phyloP scores from a whole-genome alignment of 2,329 filamentous ascomycete species.

The Diaporthe sp. region DNA sequence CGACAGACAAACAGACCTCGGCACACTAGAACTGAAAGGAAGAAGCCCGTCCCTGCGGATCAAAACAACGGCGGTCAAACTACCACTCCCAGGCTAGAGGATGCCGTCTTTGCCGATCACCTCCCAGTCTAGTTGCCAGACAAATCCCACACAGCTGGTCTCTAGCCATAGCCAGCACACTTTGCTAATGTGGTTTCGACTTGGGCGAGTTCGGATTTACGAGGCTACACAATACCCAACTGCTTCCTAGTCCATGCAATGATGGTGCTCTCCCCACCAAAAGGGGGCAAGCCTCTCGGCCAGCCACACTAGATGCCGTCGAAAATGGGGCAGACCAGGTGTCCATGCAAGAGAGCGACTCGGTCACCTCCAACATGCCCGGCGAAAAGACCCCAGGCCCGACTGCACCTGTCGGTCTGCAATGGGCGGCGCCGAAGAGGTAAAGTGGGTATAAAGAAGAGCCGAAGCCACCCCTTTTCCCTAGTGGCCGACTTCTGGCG shows the following conservation, averaged over 20 bases:
- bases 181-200: neutral
- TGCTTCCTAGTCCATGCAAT: neutral
- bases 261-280: neutral
- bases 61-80: neutral
- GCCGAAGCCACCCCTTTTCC: neutral
- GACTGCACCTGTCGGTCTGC: neutral
- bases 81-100: neutral
- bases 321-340: neutral
- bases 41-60: neutral
- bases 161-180: neutral
- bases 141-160: neutral
- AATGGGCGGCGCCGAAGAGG: neutral
- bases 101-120: conserved; percentile 25
- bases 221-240: neutral
- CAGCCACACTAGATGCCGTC: neutral
- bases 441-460: conserved; percentile 3
- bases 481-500: neutral
- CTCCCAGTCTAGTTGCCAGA: neutral
- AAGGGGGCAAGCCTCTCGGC: neutral
- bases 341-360: neutral
- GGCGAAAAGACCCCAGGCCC: neutral
- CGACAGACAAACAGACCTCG: conserved; percentile 10
- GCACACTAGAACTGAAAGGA: neutral
- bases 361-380: neutral
- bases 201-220: neutral